Base-by-base conservation (phyloP, 768 basidiomycete genomes). In the Trichaptum fuscoviolaceum region DNA sequence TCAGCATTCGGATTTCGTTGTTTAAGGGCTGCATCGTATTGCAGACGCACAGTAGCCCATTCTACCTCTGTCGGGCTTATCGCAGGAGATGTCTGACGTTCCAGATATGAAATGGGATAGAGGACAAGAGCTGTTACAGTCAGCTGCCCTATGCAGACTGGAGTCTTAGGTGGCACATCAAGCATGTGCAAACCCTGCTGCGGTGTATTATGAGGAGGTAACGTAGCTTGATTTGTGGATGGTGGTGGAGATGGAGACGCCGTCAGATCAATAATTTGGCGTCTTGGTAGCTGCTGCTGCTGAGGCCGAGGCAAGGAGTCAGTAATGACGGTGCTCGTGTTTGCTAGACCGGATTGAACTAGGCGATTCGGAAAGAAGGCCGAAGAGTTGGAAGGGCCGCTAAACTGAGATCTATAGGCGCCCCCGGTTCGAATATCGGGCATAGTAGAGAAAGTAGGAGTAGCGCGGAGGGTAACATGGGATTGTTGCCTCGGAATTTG, bases 121-220 rank as follows among this genome's bases (percentile, higher is more conserved):
- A 95, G 81, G 35, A 96, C 87, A 27, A 96, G 84, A 17, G 92
- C 93, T 20, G 90, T 92, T 23, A 89, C 88, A n/a, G 82, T 81
- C 36, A 96, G 81, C 67, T 92, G 89, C 0, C 94, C 94, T 62
- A 96, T 94, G 75, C 95, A 96, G 64, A 96, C 87, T 18, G 92
- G 90, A 0, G 91, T 92, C 78, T 89, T 92, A 17, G 89, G 90
- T 7, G 90, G 83, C 20, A 92, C 76, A 59, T 91, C 88, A 9
- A 80, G 62, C 18, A 63, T 63, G 7, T 60, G 66, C 30, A 26
- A 1, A 2, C 23, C 15, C 9, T 3, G 25, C 25, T 12, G 78
- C 2, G 87, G 77, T 12, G 74, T 68, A 34, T 74, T 61, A 6
- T 71, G 65, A 26, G 73, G 64, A 69, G 71, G 74, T 75, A 30